Evolutionary conservation across 495 filamentous ascomycete genomes (phyloP), one percentile per base, ranked within the genome.

Genomic region (Bryoglossum gracile): DNA sequence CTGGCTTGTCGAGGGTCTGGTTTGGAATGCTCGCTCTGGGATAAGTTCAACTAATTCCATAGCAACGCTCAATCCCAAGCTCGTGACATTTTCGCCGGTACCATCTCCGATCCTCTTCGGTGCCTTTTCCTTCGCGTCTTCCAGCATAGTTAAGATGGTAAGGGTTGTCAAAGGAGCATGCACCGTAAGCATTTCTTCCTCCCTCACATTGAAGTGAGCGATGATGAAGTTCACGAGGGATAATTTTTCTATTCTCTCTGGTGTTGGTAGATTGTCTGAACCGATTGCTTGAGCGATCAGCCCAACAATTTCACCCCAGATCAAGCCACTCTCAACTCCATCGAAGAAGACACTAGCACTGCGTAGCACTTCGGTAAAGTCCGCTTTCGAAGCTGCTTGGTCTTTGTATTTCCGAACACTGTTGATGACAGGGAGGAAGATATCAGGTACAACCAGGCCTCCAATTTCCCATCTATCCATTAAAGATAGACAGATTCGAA

Each of bases 391-490:
- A 46, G 67, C 48, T 36, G 83, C 69, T 46, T 67, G 62, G 34
- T 62, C 58, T 61, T 89, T 80, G 66, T 87, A 96, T 14, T 66
- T 62, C 52, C 82, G 79, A 36, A 94, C 78, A 51, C 79, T 90
- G 59, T 82, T 68, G 49, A 97, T 77, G n/a, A 88, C 80, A 9
- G 89, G 86, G 1, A 94, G 68, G 58, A 99, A 97, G 9, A 97
- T 78, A 23, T 84, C 80, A 0, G 90, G 86, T 4, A 95, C 82
- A 41, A 99, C 81, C 18, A 89, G 69, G 9, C 86, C 88, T 16
- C 92, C 92, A 57, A 99, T 87, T 60, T 99, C 94, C 89, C 87
- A 95, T 23, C 87, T 78, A 68, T 99, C 92, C 94, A 97, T 95
- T 43, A 99, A 67, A 13, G 94, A 95, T 4, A 96, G 70, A 45